Percentiles rank a stretch among this genome's conserved stretches.
Evolutionary conservation across 73 alveolate species (phyloP).

Genomic region (Stentor roeselii): DNA sequence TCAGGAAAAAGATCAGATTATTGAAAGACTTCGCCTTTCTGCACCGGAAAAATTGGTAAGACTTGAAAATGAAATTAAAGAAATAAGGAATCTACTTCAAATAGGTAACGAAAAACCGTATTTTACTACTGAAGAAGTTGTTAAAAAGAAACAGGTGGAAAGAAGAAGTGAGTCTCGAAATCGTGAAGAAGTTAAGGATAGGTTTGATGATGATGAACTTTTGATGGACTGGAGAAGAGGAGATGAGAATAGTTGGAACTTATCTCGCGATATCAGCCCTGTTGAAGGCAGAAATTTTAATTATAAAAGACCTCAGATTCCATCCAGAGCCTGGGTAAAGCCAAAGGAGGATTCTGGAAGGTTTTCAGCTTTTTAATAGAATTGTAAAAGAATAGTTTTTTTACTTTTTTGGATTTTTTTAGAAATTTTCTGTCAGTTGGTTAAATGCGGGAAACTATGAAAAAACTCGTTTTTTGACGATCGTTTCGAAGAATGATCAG

Average conservation of each 20-base stretch:
- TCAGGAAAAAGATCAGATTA: neutral
- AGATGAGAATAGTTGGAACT: slow-evolving; percentile 14
- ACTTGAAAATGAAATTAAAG: slow-evolving; percentile 4
- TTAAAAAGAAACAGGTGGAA: neutral
- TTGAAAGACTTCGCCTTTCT: neutral
- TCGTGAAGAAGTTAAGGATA: neutral
- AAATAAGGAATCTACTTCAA: neutral
- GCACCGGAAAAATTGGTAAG: neutral
- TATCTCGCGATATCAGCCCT: slow-evolving; percentile 27
- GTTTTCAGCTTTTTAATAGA: no score
- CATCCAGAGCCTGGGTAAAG: neutral
- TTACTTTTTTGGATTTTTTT: no score
- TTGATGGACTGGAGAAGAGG: neutral
- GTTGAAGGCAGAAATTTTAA: neutral
- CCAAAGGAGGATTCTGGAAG: neutral
- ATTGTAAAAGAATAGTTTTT: no score
- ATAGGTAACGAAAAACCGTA: neutral
- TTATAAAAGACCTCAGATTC: neutral
- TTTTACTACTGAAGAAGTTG: slow-evolving; percentile 4
- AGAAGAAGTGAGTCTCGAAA: neutral
- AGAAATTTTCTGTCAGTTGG: no score
- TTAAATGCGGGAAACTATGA: no score
- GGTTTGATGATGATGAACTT: neutral
- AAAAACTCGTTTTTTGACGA: no score
- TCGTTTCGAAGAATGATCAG: no score